Conservation (phyloP, 2,329 filamentous ascomycete species). For the Apiospora sp. region DNA sequence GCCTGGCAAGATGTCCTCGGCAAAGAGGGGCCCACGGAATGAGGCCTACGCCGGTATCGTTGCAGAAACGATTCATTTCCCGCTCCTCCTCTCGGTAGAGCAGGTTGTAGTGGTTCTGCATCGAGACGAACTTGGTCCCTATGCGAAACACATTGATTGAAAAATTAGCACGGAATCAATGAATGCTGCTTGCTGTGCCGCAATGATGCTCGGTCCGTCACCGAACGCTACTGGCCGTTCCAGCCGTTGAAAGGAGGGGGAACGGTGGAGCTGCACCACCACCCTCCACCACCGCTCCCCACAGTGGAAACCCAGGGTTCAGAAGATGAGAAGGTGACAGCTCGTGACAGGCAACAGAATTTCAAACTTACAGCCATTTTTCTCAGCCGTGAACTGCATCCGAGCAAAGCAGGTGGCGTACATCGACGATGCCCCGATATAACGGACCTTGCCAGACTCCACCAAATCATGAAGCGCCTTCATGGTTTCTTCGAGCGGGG, state of each 20-base stretch:
- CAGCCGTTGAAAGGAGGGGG: neutral
- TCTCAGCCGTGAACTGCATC: slow-evolving; percentile 64
- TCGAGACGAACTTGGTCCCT: slow-evolving; percentile 67
- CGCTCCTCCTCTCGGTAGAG: slow-evolving; percentile 70
- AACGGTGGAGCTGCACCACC: neutral
- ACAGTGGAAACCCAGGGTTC: neutral
- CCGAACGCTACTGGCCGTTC: neutral
- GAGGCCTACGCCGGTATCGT: slow-evolving; percentile 49
- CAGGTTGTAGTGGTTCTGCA: slow-evolving; percentile 69
- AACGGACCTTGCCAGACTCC: slow-evolving; percentile 63
- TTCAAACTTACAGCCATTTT: slow-evolving; percentile 51
- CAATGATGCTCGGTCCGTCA: neutral
- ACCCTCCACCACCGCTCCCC: neutral
- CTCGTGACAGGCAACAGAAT: neutral
- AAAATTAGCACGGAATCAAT: neutral
- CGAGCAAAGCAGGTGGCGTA: slow-evolving; percentile 60
- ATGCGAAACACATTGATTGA: neutral
- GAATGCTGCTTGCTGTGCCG: neutral
- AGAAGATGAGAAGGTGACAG: neutral
- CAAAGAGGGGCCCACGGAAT: slow-evolving; percentile 52
- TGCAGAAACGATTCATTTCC: slow-evolving; percentile 53
- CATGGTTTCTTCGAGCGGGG: slow-evolving; percentile 68
- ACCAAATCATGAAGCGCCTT: slow-evolving; percentile 67
- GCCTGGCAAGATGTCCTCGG: slow-evolving; percentile 47
- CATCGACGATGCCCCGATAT: slow-evolving; percentile 61